Conservation (phyloP, 2,329 filamentous ascomycete species). For the Fusarium sp. region DNA sequence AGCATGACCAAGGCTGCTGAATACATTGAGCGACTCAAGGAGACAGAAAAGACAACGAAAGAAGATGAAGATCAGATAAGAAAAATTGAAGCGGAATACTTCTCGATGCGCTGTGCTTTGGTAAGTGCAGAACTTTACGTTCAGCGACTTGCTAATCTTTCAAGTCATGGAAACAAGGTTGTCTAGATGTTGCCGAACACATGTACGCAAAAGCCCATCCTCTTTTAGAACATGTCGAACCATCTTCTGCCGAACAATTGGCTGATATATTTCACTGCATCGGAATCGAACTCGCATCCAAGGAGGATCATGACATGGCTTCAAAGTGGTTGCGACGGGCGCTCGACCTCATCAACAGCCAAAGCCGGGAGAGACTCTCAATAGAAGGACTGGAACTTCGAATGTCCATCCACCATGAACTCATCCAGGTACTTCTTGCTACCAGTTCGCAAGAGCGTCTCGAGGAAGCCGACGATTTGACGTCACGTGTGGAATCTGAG, state of each 20-base stretch:
- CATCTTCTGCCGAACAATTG: conserved; percentile 68
- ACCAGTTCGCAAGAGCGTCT: conserved; percentile 58
- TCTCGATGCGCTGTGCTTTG: conserved; percentile 73
- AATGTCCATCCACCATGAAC: conserved; percentile 73
- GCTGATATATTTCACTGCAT: conserved; percentile 79
- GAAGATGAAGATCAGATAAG: conserved; percentile 19
- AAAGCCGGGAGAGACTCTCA: conserved; percentile 67
- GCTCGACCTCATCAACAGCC: conserved; percentile 66
- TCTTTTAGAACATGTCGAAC: conserved; percentile 57
- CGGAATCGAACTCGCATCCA: conserved; percentile 69
- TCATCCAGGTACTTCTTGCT: conserved; percentile 68
- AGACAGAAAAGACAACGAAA: neutral
- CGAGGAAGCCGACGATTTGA: conserved; percentile 66
- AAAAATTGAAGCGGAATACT: conserved; percentile 70
- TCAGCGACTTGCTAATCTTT: conserved; percentile 30
- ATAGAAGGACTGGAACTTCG: conserved; percentile 72
- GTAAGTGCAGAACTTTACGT: conserved; percentile 58
- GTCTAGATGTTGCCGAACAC: conserved; percentile 81
- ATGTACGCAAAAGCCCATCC: conserved; percentile 73
- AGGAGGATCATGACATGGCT: conserved; percentile 66
- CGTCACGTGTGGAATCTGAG: conserved; percentile 72
- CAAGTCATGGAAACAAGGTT: conserved; percentile 79
- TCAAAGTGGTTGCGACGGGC: conserved; percentile 81
- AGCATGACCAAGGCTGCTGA: conserved; percentile 74
- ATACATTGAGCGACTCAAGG: conserved; percentile 56